A percentile compares a stretch with the other conserved stretches of the same genome.
Conservation (phyloP, 129 eudicot species). For the Logfia minima region DNA sequence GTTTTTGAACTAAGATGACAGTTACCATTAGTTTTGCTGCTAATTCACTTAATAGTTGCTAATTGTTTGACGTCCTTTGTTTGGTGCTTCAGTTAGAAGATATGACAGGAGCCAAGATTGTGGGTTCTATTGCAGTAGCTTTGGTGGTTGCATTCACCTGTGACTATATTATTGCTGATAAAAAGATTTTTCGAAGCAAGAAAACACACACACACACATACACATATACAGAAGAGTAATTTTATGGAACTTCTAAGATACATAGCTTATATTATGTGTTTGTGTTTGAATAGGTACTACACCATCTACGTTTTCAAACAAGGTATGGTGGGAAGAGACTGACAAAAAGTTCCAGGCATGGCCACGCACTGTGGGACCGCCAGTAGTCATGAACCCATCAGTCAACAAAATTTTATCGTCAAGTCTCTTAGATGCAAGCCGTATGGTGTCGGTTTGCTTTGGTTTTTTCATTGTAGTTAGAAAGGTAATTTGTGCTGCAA, state of each 20-base stretch:
- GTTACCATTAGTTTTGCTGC: background rate
- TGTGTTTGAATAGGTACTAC: conserved; percentile 57
- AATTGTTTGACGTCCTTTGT: background rate
- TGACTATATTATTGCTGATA: conserved; percentile 58
- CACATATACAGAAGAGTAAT: background rate
- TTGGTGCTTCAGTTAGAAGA: conserved; percentile 29
- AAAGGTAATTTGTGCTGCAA: conserved; percentile 18
- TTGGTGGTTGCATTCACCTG: conserved; percentile 50
- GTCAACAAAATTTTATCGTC: conserved; percentile 84
- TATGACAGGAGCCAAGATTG: conserved; percentile 57
- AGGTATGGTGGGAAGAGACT: conserved; percentile 83
- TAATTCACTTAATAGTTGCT: background rate
- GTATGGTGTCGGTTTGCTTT: background rate
- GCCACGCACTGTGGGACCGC: conserved; percentile 97
- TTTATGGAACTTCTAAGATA: background rate
- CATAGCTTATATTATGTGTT: background rate
- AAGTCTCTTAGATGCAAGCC: conserved; percentile 28
- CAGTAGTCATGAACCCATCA: conserved; percentile 96
- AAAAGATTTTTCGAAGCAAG: conserved; percentile 84
- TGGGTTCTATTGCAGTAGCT: conserved; percentile 49
- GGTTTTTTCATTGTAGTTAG: background rate
- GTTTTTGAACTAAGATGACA: no score
- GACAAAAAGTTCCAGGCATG: conserved; percentile 93
- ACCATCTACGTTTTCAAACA: conserved; percentile 64
- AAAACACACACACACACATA: conserved; percentile 6